Evolutionary conservation across 345 rosid species (phyloP), one percentile per base, ranked within the genome.

Genomic region (Pistacia atlantica): DNA sequence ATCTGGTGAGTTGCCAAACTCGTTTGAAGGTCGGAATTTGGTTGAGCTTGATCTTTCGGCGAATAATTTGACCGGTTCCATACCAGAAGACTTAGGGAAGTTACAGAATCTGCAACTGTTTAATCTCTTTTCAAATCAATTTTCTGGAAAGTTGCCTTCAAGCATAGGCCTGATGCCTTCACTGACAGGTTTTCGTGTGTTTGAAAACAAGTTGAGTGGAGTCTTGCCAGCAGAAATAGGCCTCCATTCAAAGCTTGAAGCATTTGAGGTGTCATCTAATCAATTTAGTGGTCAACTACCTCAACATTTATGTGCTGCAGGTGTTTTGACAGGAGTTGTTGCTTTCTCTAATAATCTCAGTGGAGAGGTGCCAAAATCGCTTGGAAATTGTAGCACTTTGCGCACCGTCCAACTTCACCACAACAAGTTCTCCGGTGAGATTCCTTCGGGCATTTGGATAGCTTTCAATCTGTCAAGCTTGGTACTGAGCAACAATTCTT

Each of bases 371-470:
- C 96, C 97, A 0, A 77, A 76, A 58, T 90, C 92, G 9, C 93
- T 95, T 25, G 97, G 90, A 46, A 83, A 82, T 37, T 96, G 99
- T 75, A 33, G 52, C 1, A 72, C 84, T 49, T 79, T 96, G 83
- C 76, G 66, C 42, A 81, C 93, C 0, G 70, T 93, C 85, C 91
- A 90, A 83, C 89, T 95, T 67, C 83, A 85, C 55, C 71, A 81
- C 75, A 96, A 96, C 89, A 76, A 64, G 22, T 90, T 96, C 84
- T 89, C 92, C 5, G 97, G 99, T 13, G 89, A 89, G 80, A 77
- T 96, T 78, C 98, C 99, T 66, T 54, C 78, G 0, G 85, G 89
- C 11, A 69, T 96, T 56, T 96, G 99, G 99, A 85, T 86, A 11
- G 76, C 81, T 63, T 31, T 28, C 81, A 81, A 82, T 42, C 55